Evolutionary conservation across 345 rosid species (phyloP), one percentile per base, ranked within the genome.

Genomic region (Populus davidiana): DNA sequence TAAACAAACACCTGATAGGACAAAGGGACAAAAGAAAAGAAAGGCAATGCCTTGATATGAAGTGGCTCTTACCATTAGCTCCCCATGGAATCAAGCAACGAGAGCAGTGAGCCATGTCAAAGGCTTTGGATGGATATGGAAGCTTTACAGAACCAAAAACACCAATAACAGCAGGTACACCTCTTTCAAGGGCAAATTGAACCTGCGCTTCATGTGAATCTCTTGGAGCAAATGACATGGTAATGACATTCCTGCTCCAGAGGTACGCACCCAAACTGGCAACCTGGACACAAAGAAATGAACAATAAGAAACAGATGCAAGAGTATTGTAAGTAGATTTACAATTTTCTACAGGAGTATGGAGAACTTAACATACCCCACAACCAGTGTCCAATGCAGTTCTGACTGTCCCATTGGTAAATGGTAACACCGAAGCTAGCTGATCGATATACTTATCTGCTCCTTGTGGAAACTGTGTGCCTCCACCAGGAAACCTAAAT

Each of bases 121-220:
- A 96, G 70, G 97, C 89, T 62, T 97, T 89, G 21, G 99, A 85
- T 20, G 99, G 94, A 64, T 96, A 96, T 6, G 99, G 99, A 86
- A 91, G 75, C 87, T 89, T 94, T 61, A 94, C 91, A 47, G 97
- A 89, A 43, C 99, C 99, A 54, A 96, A 91, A 84, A 96, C 99
- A 83, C 97, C 99, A 73, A 96, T 92, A 79, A 96, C 93, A 65
- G 99, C 99, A 14, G 99, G 98, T 50, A 96, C 97, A 81, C 99
- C 99, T 82, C 99, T 91, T 85, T 96, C 99, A 5, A 96, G 90
- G 50, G 99, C 99, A 85, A 96, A 96, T 31, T 96, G 99, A 36
- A 96, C 99, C 82, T 96, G 99, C 31, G 99, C 99, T 84, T 96
- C 98, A 39, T 96, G 99, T 2, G 97, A 92, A 74, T 96, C 99